phyloP scores from a whole-genome alignment of 164 flowering plant genomes.

The Magnolia sinica region DNA sequence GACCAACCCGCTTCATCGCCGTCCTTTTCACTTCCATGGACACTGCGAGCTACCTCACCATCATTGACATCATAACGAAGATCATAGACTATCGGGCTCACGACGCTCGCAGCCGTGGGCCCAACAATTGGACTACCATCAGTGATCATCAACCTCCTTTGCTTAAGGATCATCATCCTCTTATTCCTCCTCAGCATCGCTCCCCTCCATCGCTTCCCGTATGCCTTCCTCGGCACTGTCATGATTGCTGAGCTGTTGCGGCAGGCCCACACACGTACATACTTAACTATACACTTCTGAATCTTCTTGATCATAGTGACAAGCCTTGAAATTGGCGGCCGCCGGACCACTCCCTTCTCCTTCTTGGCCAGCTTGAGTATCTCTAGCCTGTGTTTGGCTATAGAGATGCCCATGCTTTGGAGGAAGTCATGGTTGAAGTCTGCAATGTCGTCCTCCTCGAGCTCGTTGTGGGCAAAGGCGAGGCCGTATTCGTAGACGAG shows the following conservation, averaged over 20 bases:
- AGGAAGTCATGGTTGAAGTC: constrained; percentile 85
- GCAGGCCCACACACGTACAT: constrained; percentile 35
- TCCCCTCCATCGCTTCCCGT: constrained; percentile 51
- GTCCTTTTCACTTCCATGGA: constrained; percentile 4
- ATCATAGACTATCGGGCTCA: constrained; percentile 25
- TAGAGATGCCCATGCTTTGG: constrained; percentile 71
- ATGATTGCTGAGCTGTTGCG: constrained; percentile 53
- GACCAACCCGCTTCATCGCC: constrained; percentile 27
- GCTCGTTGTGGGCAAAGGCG: constrained; percentile 61
- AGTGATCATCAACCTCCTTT: constrained; percentile 50
- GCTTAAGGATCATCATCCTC: constrained; percentile 28
- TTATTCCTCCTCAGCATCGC: constrained; percentile 59
- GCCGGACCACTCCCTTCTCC: constrained; percentile 29
- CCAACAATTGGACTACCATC: constrained; percentile 29
- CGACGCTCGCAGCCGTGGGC: constrained; percentile 12
- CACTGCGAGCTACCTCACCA: neutral
- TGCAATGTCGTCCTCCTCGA: constrained; percentile 51
- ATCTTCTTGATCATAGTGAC: constrained; percentile 52
- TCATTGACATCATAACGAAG: neutral
- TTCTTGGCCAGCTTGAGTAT: constrained; percentile 73
- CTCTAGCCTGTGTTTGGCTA: constrained; percentile 84
- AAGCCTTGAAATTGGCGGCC: constrained; percentile 38
- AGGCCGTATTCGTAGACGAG: constrained; percentile 61
- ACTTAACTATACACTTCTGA: constrained; percentile 36
- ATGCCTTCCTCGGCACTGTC: constrained; percentile 36